Evolutionary conservation across 2,329 filamentous ascomycete species (phyloP).

Genomic region (Alternaria tenuissima): DNA sequence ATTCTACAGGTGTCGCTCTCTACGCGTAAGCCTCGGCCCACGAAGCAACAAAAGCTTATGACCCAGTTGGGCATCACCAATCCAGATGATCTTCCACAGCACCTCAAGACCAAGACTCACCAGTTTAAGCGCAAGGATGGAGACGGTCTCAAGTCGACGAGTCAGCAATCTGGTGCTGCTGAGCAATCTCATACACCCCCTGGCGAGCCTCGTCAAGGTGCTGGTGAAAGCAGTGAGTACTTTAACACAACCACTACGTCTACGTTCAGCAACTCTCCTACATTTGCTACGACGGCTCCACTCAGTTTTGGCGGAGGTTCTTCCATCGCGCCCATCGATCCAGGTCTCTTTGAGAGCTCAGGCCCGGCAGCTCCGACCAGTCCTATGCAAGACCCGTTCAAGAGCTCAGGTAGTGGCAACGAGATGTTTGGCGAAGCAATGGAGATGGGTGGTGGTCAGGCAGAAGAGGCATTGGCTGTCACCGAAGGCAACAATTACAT

Average conservation of each 20-base stretch:
- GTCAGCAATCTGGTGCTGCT: conserved; percentile 44
- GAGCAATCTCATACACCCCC: conserved; percentile 50
- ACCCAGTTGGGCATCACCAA: conserved; percentile 87
- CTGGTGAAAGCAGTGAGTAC: conserved; percentile 41
- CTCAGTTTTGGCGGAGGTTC: conserved; percentile 40
- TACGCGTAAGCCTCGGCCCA: conserved; percentile 93
- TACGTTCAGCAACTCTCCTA: conserved; percentile 45
- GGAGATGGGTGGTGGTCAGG: conserved; percentile 48
- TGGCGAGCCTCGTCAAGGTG: conserved; percentile 44
- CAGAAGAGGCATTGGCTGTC: conserved; percentile 49
- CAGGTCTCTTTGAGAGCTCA: conserved; percentile 47
- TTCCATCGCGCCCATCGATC: conserved; percentile 46
- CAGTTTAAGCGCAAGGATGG: conserved; percentile 67
- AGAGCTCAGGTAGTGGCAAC: conserved; percentile 47
- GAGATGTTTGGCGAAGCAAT: conserved; percentile 50
- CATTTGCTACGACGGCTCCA: conserved; percentile 41
- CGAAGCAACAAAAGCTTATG: conserved; percentile 95
- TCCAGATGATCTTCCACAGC: conserved; percentile 86
- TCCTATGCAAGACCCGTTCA: conserved; percentile 49
- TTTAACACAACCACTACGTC: conserved; percentile 39
- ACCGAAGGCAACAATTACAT: conserved; percentile 47
- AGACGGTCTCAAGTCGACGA: conserved; percentile 49
- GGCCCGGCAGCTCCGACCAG: conserved; percentile 41
- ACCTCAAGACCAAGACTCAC: conserved; percentile 73
- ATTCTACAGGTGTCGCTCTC: conserved; percentile 87